Base-by-base conservation (phyloP, 139 green algal genomes). In the Eudorina sp. region DNA sequence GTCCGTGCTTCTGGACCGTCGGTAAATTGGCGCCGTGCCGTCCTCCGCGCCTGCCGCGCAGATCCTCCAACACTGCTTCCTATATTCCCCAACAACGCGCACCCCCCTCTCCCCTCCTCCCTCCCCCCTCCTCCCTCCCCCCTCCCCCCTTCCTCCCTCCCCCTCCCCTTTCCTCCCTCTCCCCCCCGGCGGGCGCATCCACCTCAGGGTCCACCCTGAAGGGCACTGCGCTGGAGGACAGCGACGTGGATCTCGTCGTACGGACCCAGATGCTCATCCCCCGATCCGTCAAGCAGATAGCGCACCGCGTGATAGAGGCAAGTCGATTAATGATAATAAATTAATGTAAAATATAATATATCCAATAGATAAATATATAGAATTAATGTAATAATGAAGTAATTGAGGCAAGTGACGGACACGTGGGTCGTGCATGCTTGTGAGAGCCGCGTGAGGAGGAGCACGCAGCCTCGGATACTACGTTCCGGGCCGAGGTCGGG, bases 181-280 rank as follows among this genome's bases (percentile, higher is more conserved):
- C 16, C 14, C 16, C 13, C 13, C 16, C 13, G 51, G 51, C 16
- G 51, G 51, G 51, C 16, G 51, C 58, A 45, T 5, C n/a, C n/a
- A n/a, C n/a, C n/a, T n/a, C 73, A 81, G 73, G 73, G 0, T 81
- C 73, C 45, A 60, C 25, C 1, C n/a, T 62, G n/a, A 81, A 62
- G 41, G 73, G 73, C n/a, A 62, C 45, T 3, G 73, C 73, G 73
- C 46, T 81, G 45, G 9, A 41, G 8, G 73, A 46, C 73, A 81
- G 73, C 41, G 73, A 81, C 73, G n/a, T 81, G 43, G 73, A 81
- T 46, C 73, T 81, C 45, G 73, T 81, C 4, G 45, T 81, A 4
- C 73, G 73, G 46, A 62, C 45, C 0, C 1, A 4, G 4, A 13
- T 45, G 14, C 45, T 14, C 16, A 29, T 81, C 18, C 73, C 73